Evolutionary conservation across 257 asterid genomes (phyloP).

Genomic region (Nicotiana benthamiana): DNA sequence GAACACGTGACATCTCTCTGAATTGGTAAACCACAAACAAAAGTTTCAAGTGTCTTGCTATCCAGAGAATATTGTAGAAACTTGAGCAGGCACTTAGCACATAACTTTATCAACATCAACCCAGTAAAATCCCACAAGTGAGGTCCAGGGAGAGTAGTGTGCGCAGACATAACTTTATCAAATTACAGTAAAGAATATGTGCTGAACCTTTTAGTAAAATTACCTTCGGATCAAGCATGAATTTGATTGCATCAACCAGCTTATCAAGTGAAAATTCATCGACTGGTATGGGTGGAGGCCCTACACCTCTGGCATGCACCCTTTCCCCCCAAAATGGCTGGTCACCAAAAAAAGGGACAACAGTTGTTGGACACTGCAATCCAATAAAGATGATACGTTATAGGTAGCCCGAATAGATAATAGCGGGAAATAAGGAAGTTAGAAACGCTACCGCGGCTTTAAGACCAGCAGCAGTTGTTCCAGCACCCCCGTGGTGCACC

Average conservation of each 20-base stretch:
- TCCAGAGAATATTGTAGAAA: background rate
- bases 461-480: conserved; percentile 96
- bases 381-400: background rate
- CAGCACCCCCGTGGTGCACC: conserved; percentile 99
- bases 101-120: background rate
- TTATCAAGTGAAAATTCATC: conserved; percentile 71
- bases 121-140: no score
- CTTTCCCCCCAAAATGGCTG: conserved; percentile 89
- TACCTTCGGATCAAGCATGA: conserved; percentile 74
- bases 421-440: background rate
- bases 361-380: conserved; percentile 74
- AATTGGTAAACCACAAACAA: background rate
- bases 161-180: background rate
- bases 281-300: conserved; percentile 75
- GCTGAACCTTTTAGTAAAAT: background rate
- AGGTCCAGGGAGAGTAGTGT: no score
- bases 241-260: conserved; percentile 64
- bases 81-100: background rate
- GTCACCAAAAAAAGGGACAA: conserved; percentile 93
- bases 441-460: conserved; percentile 64
- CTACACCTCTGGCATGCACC: conserved; percentile 79
- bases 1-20: background rate
- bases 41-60: background rate
- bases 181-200: background rate
- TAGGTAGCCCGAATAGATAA: background rate